Evolutionary conservation across 169 alveolate species (phyloP).

Genomic region (Cryptosporidium parvum): DNA sequence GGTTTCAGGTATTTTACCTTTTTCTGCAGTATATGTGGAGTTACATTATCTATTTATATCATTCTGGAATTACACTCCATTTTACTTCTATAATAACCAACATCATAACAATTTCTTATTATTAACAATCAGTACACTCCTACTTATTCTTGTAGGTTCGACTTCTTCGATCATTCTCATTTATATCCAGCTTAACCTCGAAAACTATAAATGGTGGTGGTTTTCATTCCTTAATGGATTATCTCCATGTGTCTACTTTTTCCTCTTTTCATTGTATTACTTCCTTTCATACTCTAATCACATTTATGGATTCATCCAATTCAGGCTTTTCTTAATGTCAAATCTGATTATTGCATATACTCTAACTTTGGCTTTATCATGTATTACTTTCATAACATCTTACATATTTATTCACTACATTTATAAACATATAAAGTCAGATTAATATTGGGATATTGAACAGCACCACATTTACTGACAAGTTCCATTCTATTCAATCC

Average conservation of each 20-base stretch:
- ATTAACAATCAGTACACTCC: conserved; percentile 43
- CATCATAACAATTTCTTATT: conserved; percentile 53
- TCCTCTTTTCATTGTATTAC: conserved; percentile 50
- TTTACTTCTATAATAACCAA: conserved; percentile 44
- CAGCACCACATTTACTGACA: background rate
- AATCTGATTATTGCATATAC: conserved; percentile 43
- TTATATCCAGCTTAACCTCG: conserved; percentile 63
- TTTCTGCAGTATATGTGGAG: conserved; percentile 66
- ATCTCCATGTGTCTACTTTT: conserved; percentile 67
- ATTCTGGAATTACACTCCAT: conserved; percentile 72
- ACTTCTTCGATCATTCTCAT: conserved; percentile 52
- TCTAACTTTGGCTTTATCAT: conserved; percentile 15
- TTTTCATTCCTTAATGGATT: conserved; percentile 54
- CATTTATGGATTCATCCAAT: conserved; percentile 46
- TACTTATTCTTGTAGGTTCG: conserved; percentile 53
- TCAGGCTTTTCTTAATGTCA: conserved; percentile 50
- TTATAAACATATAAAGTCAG: conserved; percentile 67
- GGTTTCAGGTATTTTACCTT: conserved; percentile 64
- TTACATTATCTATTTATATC: conserved; percentile 46
- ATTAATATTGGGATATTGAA: background rate
- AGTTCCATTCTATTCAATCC: background rate
- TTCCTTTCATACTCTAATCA: conserved; percentile 53
- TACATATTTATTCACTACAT: conserved; percentile 58
- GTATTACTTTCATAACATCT: conserved; percentile 54
- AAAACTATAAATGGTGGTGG: conserved; percentile 76